Percentiles rank a stretch among this genome's conserved stretches.
phyloP scores from a whole-genome alignment of 1,284 basidiomycete species.

The Sporisorium scitamineum region DNA sequence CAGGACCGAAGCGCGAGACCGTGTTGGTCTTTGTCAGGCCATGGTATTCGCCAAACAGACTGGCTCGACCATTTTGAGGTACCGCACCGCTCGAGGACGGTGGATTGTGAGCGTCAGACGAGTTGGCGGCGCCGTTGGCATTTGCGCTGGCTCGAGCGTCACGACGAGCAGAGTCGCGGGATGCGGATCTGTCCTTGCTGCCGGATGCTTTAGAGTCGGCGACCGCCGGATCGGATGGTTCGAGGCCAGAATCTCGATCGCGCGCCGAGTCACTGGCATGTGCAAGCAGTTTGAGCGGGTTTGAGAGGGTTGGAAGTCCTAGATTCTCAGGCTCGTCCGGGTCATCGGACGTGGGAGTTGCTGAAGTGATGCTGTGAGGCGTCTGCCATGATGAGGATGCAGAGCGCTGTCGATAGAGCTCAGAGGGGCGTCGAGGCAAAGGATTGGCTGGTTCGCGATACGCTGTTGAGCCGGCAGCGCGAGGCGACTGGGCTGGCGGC shows the following conservation, averaged over 20 bases:
- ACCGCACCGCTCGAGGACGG: background rate
- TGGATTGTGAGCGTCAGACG: background rate
- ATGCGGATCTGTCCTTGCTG: slow-evolving; percentile 1
- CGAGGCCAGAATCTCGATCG: slow-evolving; percentile 36
- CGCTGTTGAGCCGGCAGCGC: background rate
- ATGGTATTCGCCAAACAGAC: slow-evolving; percentile 24
- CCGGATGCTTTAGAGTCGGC: background rate
- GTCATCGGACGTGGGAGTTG: slow-evolving; percentile 42
- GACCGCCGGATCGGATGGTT: slow-evolving; percentile 3
- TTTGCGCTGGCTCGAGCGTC: background rate
- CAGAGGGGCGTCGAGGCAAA: slow-evolving; percentile 9
- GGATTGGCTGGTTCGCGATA: slow-evolving; percentile 9
- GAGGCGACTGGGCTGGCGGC: slow-evolving; percentile 32
- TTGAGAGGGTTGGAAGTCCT: slow-evolving; percentile 47
- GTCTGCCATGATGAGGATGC: slow-evolving; percentile 32
- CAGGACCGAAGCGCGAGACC: slow-evolving; percentile 41
- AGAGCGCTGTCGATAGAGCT: slow-evolving; percentile 26
- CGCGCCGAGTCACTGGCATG: slow-evolving; percentile 49
- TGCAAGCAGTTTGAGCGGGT: slow-evolving; percentile 51
- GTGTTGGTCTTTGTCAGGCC: slow-evolving; percentile 31
- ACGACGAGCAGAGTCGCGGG: background rate
- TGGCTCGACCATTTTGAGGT: slow-evolving; percentile 10
- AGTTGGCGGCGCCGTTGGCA: background rate
- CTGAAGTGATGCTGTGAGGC: slow-evolving; percentile 33
- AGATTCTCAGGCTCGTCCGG: slow-evolving; percentile 52